phyloP scores from a whole-genome alignment of 169 alveolate species.

The Neospora caninum region DNA sequence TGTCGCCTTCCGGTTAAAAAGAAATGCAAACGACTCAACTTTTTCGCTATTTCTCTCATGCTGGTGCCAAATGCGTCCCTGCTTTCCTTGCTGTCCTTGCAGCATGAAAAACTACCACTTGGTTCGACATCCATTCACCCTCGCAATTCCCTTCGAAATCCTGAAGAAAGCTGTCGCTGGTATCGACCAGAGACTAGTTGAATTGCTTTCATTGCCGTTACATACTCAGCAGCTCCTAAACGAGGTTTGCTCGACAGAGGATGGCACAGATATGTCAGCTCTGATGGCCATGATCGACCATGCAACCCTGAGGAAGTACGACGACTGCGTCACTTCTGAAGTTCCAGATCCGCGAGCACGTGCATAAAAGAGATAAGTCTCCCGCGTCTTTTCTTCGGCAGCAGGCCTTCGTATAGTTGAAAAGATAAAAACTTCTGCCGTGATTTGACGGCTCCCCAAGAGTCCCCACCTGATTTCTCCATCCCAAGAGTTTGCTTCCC shows the following conservation, averaged over 20 bases:
- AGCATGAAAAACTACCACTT: constrained; percentile 58
- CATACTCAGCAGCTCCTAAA: not conserved
- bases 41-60: too few species aligned
- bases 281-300: not conserved
- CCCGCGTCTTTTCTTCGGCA: too few species aligned
- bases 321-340: not conserved
- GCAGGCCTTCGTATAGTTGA: too few species aligned
- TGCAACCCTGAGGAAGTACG: not conserved
- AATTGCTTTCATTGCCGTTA: not conserved
- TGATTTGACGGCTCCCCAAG: too few species aligned
- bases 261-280: not conserved
- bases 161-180: not conserved
- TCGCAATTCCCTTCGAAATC: constrained; percentile 9
- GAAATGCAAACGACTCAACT: too few species aligned
- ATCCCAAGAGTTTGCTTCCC: too few species aligned
- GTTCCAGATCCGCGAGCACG: constrained; percentile 6
- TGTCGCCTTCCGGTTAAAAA: too few species aligned
- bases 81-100: not conserved
- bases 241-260: not conserved
- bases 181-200: not conserved
- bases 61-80: not conserved
- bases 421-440: too few species aligned
- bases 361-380: not conserved
- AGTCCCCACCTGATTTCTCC: too few species aligned
- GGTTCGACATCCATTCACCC: constrained; percentile 55